Conservation (phyloP, 2,329 filamentous ascomycete species). For the Leptographium galeiforme region DNA sequence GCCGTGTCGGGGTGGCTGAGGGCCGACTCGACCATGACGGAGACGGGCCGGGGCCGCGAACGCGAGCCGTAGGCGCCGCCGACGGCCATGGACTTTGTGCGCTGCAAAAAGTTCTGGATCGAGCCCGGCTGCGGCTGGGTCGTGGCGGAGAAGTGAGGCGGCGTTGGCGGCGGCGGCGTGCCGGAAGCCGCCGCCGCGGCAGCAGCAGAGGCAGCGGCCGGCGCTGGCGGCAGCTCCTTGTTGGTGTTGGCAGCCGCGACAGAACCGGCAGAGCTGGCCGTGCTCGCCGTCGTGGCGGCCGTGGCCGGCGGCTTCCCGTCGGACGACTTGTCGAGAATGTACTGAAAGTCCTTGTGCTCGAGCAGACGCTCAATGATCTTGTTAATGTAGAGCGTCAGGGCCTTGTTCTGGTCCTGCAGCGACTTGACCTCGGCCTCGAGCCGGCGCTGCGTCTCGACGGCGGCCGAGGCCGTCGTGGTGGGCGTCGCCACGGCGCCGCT, state of each 20-base stretch:
- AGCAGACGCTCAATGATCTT: constrained; percentile 94
- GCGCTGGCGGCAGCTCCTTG: constrained; percentile 77
- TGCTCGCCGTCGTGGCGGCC: constrained; percentile 53
- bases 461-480: not conserved
- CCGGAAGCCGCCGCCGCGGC: constrained; percentile 26
- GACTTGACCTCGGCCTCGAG: constrained; percentile 68
- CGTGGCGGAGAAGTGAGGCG: too few relatives aligned
- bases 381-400: constrained; percentile 93
- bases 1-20: constrained; percentile 59
- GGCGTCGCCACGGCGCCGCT: not conserved
- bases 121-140: constrained; percentile 44
- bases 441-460: constrained; percentile 42
- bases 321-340: constrained; percentile 72
- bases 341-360: constrained; percentile 88
- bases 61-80: constrained; percentile 15
- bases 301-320: constrained; percentile 45
- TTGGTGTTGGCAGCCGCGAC: constrained; percentile 37
- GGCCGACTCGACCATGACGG: constrained; percentile 29
- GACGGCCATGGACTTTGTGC: constrained; percentile 46
- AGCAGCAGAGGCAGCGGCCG: constrained; percentile 20
- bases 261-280: constrained; percentile 44
- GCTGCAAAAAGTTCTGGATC: constrained; percentile 40
- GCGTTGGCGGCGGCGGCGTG: too few relatives aligned
- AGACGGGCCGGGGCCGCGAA: constrained; percentile 41
- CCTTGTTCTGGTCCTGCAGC: constrained; percentile 90